Percentiles rank a stretch among this genome's conserved stretches.
Evolutionary conservation across 2,329 filamentous ascomycete species (phyloP).

Genomic region (Penicillium hordei): DNA sequence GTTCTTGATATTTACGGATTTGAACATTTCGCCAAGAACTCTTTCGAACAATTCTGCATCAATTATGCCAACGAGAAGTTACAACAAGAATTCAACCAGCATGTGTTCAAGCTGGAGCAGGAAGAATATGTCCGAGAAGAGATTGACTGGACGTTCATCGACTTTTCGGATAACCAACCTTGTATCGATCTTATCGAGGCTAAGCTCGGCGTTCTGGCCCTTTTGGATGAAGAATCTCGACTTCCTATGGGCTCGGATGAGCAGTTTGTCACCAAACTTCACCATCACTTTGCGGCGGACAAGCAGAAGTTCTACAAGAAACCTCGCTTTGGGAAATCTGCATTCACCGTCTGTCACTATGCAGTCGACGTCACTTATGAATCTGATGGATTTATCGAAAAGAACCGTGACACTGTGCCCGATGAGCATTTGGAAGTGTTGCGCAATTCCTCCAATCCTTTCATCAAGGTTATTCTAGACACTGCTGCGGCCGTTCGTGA

Average conservation of each 20-base stretch:
- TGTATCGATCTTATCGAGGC: slow-evolving; percentile 98
- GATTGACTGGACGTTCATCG: slow-evolving; percentile 99
- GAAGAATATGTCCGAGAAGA: slow-evolving; percentile 95
- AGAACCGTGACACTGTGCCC: slow-evolving; percentile 97
- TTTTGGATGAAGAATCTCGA: slow-evolving; percentile 94
- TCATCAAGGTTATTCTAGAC: slow-evolving; percentile 80
- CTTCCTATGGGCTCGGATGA: slow-evolving; percentile 97
- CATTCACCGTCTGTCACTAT: slow-evolving; percentile 98
- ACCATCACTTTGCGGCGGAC: slow-evolving; percentile 85
- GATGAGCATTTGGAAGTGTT: slow-evolving; percentile 97
- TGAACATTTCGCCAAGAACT: slow-evolving; percentile 99
- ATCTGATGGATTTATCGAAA: slow-evolving; percentile 98
- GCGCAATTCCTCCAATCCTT: slow-evolving; percentile 76
- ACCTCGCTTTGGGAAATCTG: slow-evolving; percentile 92
- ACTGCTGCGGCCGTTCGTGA: slow-evolving; percentile 85
- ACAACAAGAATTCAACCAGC: slow-evolving; percentile 98
- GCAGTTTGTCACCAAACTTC: slow-evolving; percentile 92
- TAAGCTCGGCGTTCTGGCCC: slow-evolving; percentile 86
- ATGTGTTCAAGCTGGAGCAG: slow-evolving; percentile 98
- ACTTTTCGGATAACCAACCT: slow-evolving; percentile 98
- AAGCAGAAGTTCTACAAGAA: slow-evolving; percentile 99
- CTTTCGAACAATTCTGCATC: slow-evolving; percentile 99
- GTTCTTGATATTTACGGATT: slow-evolving; percentile 99
- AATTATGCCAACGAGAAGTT: slow-evolving; percentile 99
- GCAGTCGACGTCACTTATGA: slow-evolving; percentile 98